These are phyloP conservation scores for Vitrella brassicaformis DNA, from an alignment of 73 alveolate genomes.

Conservation along the genomic window DNA sequence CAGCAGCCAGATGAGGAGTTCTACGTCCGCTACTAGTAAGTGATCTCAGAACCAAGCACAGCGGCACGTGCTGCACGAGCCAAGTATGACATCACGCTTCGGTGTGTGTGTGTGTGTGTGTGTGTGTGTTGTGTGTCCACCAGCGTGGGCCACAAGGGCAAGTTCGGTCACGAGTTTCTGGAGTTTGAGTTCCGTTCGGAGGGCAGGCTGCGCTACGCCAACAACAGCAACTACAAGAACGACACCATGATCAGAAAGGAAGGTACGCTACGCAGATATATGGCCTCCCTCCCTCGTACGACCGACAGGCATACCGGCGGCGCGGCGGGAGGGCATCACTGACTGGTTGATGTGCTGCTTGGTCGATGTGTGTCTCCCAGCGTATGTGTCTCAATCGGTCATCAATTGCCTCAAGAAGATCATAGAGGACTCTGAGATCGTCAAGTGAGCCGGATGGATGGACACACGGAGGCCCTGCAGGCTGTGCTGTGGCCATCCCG, in stretches of 20 bases:
- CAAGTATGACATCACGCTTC: neutral
- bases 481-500: neutral
- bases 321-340: neutral
- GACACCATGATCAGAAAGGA: constrained; percentile 80
- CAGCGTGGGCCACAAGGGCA: constrained; percentile 83
- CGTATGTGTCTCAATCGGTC: constrained; percentile 57
- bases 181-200: constrained; percentile 83
- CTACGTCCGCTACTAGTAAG: constrained; percentile 17
- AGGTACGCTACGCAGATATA: too few relatives aligned
- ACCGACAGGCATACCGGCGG: too few relatives aligned
- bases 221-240: constrained; percentile 71
- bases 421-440: constrained; percentile 67
- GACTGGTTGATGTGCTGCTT: neutral
- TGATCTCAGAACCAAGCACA: neutral
- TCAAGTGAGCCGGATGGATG: constrained; percentile 35
- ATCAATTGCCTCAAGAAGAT: constrained; percentile 60
- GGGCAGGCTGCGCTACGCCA: constrained; percentile 90
- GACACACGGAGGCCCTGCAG: neutral
- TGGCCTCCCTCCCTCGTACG: too few relatives aligned
- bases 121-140: neutral
- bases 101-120: neutral
- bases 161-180: constrained; percentile 89
- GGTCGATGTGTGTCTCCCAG: too few relatives aligned
- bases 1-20: constrained; percentile 3
- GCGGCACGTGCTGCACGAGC: neutral